Percentiles rank a stretch among this genome's conserved stretches.
phyloP scores from a whole-genome alignment of 345 rosid genomes.

The Pugionium cornutum region DNA sequence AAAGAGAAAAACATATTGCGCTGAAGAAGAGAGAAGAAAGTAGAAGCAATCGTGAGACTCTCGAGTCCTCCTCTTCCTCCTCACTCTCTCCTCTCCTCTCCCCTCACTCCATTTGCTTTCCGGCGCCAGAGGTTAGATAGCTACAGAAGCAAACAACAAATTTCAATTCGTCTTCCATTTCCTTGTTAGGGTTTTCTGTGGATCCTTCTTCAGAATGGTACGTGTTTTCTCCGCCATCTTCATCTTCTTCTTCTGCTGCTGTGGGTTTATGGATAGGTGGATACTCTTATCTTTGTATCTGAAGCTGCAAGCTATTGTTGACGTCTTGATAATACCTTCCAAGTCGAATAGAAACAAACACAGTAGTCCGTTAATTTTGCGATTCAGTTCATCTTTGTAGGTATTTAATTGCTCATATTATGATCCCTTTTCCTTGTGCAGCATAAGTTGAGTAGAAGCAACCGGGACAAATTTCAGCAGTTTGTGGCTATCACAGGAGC shows the following conservation, averaged over 20 bases:
- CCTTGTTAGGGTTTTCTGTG: conserved; percentile 27
- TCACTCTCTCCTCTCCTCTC: conserved; percentile 30
- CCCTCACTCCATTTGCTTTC: conserved; percentile 18
- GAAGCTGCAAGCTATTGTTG: background rate
- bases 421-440: conserved; percentile 32
- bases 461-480: conserved; percentile 93
- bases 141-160: background rate
- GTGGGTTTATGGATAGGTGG: conserved; percentile 16
- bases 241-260: background rate
- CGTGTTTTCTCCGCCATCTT: conserved; percentile 19
- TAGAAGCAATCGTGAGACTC: conserved; percentile 33
- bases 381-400: conserved; percentile 4
- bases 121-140: background rate
- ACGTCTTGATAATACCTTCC: background rate
- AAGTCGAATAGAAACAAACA: conserved; percentile 3
- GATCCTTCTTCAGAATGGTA: conserved; percentile 37
- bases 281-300: conserved; percentile 18
- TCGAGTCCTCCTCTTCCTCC: conserved; percentile 31
- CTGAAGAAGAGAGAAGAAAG: conserved; percentile 33
- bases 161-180: conserved; percentile 6
- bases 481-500: conserved; percentile 84
- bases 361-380: background rate
- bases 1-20: background rate
- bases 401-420: conserved; percentile 1
- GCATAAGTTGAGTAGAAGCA: conserved; percentile 80